These are phyloP conservation scores for Backusella parvicylindrica DNA, from an alignment of 192 early-diverging fungal genomes.

Conservation along the genomic window DNA sequence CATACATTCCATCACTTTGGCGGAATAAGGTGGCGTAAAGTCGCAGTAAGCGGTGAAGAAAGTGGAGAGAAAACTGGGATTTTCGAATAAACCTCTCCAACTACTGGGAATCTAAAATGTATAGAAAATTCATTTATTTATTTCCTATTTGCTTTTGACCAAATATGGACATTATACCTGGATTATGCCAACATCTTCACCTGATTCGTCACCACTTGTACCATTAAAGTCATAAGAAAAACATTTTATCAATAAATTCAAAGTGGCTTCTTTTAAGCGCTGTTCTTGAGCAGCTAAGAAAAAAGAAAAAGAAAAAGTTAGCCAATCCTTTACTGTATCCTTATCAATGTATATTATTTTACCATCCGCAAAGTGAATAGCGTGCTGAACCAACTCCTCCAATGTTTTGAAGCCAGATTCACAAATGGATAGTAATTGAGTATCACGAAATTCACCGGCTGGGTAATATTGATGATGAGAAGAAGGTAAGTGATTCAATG, in stretches of 20 bases:
- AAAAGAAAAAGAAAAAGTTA: background rate
- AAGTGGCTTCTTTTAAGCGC: conserved; percentile 43
- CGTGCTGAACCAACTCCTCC: conserved; percentile 31
- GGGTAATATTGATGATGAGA: background rate
- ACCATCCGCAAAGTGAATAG: conserved; percentile 42
- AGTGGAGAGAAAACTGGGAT: conserved; percentile 63
- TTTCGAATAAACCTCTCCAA: conserved; percentile 77
- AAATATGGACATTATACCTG: conserved; percentile 38
- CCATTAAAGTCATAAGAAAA: conserved; percentile 83
- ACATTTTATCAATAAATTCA: conserved; percentile 65
- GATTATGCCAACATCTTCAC: conserved; percentile 69
- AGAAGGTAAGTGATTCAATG: background rate
- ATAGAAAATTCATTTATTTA: background rate
- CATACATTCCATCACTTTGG: conserved; percentile 73
- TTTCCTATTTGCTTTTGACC: background rate
- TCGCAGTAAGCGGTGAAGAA: conserved; percentile 67
- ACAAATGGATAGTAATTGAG: conserved; percentile 32
- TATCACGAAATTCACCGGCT: conserved; percentile 49
- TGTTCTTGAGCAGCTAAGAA: conserved; percentile 34
- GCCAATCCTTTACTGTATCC: background rate
- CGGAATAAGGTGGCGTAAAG: conserved; percentile 53
- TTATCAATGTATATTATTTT: no score
- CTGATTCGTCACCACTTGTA: conserved; percentile 70
- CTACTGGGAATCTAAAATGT: conserved; percentile 73
- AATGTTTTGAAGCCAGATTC: conserved; percentile 39